Evolutionary conservation across 208 protist genomes (phyloP), one percentile per base, ranked within the genome.

Genomic region (Histomonas meleagridis): DNA sequence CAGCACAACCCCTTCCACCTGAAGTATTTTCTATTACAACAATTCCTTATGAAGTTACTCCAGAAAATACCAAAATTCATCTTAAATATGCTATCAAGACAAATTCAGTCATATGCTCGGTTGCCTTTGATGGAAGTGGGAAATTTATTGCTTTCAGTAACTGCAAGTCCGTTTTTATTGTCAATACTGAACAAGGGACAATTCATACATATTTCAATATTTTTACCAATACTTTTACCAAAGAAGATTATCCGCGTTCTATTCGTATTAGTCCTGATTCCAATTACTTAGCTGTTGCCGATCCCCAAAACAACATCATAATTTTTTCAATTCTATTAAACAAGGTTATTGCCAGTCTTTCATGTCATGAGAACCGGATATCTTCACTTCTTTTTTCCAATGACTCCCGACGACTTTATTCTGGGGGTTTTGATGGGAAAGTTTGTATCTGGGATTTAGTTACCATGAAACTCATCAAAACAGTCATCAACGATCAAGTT

Each of bases 21-120:
- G n/a, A n/a, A n/a, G n/a, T n/a, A n/a, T n/a, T n/a, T n/a, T n/a
- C n/a, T n/a, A n/a, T n/a, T n/a, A n/a, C n/a, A n/a, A n/a, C n/a
- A n/a, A n/a, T n/a, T n/a, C n/a, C n/a, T n/a, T n/a, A n/a, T n/a
- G n/a, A n/a, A n/a, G n/a, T n/a, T n/a, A n/a, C n/a, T n/a, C n/a
- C n/a, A n/a, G n/a, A n/a, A n/a, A 79, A 79, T 46, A 49, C 10
- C 7, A 79, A 32, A 48, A 40, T 79, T 18, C 10, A 46, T 51
- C 70, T 81, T n/a, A 48, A 35, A 51, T 81, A 81, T 81, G 70
- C 43, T 32, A 35, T 81, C 70, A 81, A 43, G 48, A 35, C 70
- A 4, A 81, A 81, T 23, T 4, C 70, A 32, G 70, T 81, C n/a
- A 43, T 81, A 32, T 81, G 70, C 18, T 38, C 70, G 18, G 43